Evolutionary conservation across 192 early-diverging fungal genomes (phyloP), one percentile per base, ranked within the genome.

Genomic region (Funneliformis mosseae): DNA sequence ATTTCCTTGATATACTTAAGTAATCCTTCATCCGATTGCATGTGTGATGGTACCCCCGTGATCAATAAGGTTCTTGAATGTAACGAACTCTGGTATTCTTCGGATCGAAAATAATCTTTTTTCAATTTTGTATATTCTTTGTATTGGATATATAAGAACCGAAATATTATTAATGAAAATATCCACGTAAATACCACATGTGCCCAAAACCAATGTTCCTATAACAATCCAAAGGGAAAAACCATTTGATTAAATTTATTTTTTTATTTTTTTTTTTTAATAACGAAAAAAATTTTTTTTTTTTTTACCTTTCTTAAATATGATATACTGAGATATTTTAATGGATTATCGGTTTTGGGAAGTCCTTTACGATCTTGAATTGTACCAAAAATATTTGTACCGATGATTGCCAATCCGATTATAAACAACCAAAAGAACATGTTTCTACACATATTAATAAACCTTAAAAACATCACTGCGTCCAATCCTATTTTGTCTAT

Each of bases 1-100:
- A 75, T 81, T 41, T 82, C 50, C 69, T 93, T 79, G 78, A 88
- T 6, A 55, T 55, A 92, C 3, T 81, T 60, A 38, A 80, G 69
- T 72, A 95, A 85, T 12, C 83, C 85, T 43, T 83, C 76, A 80
- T 93, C 91, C 59, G 80, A 86, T 78, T 90, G 92, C 76, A 92
- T 78, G 16, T 85, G 84, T 2, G 76, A 28, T 1, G 92, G 93
- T 18, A 95, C 80, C 18, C 90, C 89, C 9, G 90, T 88, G 21
- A 93, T 79, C 86, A 93, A 90, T 55, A 94, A 42, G 5, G 93
- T 93, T 68, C 91, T 88, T 21, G 91, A 89, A 73, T 92, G 90
- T 73, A 93, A 83, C 33, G 90, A 87, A 75, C 87, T 85, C 79
- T 90, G 88, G 77, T 92, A 93, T 0, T 80, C 82, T 1, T 89